Evolutionary conservation across 768 basidiomycete genomes (phyloP), one percentile per base, ranked within the genome.

Genomic region (Leccinum fibrillosum): DNA sequence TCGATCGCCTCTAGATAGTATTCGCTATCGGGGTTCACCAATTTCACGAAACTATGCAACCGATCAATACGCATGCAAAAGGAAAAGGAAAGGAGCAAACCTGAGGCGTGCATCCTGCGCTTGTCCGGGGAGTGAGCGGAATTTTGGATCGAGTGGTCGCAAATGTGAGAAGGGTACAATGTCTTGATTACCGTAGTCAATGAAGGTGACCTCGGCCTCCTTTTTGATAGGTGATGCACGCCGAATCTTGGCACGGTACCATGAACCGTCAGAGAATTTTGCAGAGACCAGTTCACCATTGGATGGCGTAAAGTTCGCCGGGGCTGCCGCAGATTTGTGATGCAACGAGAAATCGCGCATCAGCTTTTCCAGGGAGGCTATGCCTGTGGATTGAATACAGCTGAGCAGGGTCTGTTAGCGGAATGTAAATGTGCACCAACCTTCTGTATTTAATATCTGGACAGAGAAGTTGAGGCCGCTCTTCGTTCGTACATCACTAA

Each of bases 131-230:
- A 99, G 80, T 9, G 88, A 81, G 64, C 90, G 89, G 84, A 98
- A 98, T 70, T 88, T 88, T 23, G 86, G 75, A 64, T 98, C 95
- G 50, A 99, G 82, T 3, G 95, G 94, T 23, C 97, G 84, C 60
- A 97, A 86, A 62, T 88, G 78, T n/a, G 83, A 75, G 74, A 92
- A 98, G 4, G 88, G 75, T 11, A 98, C 78, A 2, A 82, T 90
- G 68, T 96, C 94, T 72, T 94, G 90, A 73, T 99, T 98, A 32
- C 96, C 96, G 68, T 96, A 92, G 71, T 92, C 89, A 64, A 98
- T 95, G 76, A 98, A 98, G 8, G 88, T 87, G 34, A 99, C 88
- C 71, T 97, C 92, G 6, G 93, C 94, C 73, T 97, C 93, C 69
- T 90, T 94, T 76, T 95, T 97, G 44, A 91, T 65, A 4, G 92